phyloP scores from a whole-genome alignment of 176 grass and related monocot species.

The Zea mays region Zm-B73-REFERENCE-NAM-5.0 NC_050100.1:66278501-66279000 shows the following conservation, averaged over 20 bases:
- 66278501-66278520: conserved; percentile 68
- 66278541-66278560: conserved; percentile 22
- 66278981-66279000: conserved; percentile 93
- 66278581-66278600: conserved; percentile 71
- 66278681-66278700: conserved; percentile 83
- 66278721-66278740: conserved; percentile 68
- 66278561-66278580: conserved; percentile 13
- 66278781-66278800: neutral
- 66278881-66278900: conserved; percentile 96
- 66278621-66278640: conserved; percentile 86
- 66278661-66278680: conserved; percentile 93
- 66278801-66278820: neutral
- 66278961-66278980: conserved; percentile 97
- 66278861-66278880: conserved; percentile 98
- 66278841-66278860: conserved; percentile 23
- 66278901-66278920: conserved; percentile 97
- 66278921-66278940: conserved; percentile 97
- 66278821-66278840: neutral
- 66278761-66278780: neutral
- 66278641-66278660: conserved; percentile 81
- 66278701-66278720: conserved; percentile 89
- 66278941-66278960: conserved; percentile 96
- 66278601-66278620: conserved; percentile 90
- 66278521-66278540: conserved; percentile 21
- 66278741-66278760: conserved; percentile 1